Conservation (phyloP, 768 basidiomycete genomes). For the Rhizopogon roseolus region DNA sequence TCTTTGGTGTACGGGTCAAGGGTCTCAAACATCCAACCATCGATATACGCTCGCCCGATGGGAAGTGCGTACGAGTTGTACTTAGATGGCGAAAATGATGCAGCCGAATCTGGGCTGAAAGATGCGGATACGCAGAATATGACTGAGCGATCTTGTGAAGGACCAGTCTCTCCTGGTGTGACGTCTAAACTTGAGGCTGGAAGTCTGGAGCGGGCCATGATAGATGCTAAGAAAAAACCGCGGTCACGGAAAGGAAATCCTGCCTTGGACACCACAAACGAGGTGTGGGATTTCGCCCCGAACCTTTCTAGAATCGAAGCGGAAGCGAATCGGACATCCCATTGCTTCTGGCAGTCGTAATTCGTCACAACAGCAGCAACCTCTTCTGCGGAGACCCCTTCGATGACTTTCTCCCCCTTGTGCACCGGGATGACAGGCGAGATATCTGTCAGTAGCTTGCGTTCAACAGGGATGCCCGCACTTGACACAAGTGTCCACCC, state of each 20-base stretch:
- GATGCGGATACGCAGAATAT: conserved; percentile 85
- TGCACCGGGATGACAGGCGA: conserved; percentile 81
- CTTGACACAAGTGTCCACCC: conserved; percentile 80
- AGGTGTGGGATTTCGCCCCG: conserved; percentile 67
- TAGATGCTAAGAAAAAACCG: conserved; percentile 78
- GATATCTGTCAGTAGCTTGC: conserved; percentile 70
- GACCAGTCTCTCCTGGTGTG: conserved; percentile 33
- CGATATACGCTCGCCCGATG: conserved; percentile 77
- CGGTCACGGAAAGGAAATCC: conserved; percentile 90
- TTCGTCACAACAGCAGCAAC: conserved; percentile 69
- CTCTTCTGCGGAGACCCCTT: conserved; percentile 92
- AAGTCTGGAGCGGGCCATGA: conserved; percentile 56
- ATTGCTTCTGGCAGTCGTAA: conserved; percentile 66
- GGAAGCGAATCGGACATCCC: conserved; percentile 87
- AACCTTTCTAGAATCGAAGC: conserved; percentile 68
- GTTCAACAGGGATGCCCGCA: conserved; percentile 71
- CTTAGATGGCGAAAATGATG: conserved; percentile 53
- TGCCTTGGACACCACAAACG: conserved; percentile 68
- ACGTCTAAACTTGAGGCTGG: conserved; percentile 35
- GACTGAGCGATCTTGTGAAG: conserved; percentile 46
- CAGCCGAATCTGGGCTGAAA: conserved; percentile 59
- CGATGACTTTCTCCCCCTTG: conserved; percentile 86
- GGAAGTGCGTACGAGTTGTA: conserved; percentile 76
- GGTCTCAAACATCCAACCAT: conserved; percentile 96
- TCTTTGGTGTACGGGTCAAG: conserved; percentile 93